Evolutionary conservation across 2,329 filamentous ascomycete species (phyloP).

Genomic region (Colletotrichum truncatum): DNA sequence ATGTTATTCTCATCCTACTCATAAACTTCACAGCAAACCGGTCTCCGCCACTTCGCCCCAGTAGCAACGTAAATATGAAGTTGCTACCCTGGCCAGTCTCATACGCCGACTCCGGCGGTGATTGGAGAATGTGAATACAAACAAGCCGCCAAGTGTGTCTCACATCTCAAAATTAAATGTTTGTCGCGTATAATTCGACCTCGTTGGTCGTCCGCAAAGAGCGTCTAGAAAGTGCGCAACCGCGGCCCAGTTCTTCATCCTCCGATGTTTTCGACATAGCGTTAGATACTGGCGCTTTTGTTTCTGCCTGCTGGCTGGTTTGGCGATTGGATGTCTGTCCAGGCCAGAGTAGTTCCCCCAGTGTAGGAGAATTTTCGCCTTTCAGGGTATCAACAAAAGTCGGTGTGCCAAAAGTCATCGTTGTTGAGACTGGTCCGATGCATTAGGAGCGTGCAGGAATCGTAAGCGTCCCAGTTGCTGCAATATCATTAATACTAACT

Average conservation of each 20-base stretch:
- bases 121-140: conserved; percentile 1
- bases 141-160: conserved; percentile 32
- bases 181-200: conserved; percentile 1
- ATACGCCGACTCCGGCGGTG: background rate
- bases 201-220: background rate
- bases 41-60: too few species aligned
- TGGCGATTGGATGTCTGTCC: too few species aligned
- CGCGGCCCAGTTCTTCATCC: background rate
- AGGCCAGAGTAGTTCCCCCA: too few species aligned
- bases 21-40: background rate
- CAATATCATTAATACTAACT: background rate
- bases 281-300: too few species aligned
- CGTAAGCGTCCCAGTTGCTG: background rate
- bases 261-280: too few species aligned
- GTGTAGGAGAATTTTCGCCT: too few species aligned
- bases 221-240: background rate
- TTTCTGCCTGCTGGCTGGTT: too few species aligned
- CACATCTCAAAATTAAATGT: conserved; percentile 28
- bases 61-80: too few species aligned
- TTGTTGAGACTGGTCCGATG: too few species aligned
- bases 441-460: too few species aligned
- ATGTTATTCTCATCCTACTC: background rate
- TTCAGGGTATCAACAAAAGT: too few species aligned
- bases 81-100: background rate
- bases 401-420: too few species aligned